Evolutionary conservation across 768 basidiomycete species (phyloP), one percentile per base, ranked within the genome.

Genomic region (Suillus alpinus): DNA sequence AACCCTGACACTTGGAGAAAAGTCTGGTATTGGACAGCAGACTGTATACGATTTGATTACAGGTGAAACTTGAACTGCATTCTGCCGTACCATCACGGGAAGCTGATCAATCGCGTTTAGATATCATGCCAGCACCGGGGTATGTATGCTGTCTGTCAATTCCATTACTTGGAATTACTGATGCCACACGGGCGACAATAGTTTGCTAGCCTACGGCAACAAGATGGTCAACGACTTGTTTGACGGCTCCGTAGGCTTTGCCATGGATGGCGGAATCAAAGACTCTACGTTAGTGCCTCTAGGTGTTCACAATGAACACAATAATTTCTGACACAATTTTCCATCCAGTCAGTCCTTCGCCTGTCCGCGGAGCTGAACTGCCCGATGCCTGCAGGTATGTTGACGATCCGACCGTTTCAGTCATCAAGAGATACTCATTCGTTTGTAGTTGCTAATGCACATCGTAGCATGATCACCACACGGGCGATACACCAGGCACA

Each of bases 261-360:
- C 86, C 13, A 84, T 95, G 53, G 87, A 91, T 50, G 91, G 91
- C n/a, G 94, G 92, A 18, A 86, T 96, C 68, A 94, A 94, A 68
- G 94, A 95, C 68, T 88, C 91, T 0, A 74, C 82, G 81, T 87
- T 49, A 36, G 82, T 77, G 34, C 16, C 29, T 23, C 23, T 23
- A 5, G 7, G 7, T 58, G 6, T 18, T 40, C 7, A 32, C 23
- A 4, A 12, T n/a, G 14, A 6, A 61, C 37, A 20, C 6, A 31
- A 20, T 58, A 9, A 9, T 56, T 57, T 39, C 34, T 63, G 43
- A 64, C 44, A 46, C 59, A 32, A 69, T 26, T 23, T 59, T 59
- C 10, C 34, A 59, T 31, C 20, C 61, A 85, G 84, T 31, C 88
- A 89, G 86, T 94, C 57, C 87, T 89, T 59, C 82, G 80, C 53